Evolutionary conservation across 2,329 filamentous ascomycete genomes (phyloP), one percentile per base, ranked within the genome.

Genomic region (Paraphoma chrysanthemicola): DNA sequence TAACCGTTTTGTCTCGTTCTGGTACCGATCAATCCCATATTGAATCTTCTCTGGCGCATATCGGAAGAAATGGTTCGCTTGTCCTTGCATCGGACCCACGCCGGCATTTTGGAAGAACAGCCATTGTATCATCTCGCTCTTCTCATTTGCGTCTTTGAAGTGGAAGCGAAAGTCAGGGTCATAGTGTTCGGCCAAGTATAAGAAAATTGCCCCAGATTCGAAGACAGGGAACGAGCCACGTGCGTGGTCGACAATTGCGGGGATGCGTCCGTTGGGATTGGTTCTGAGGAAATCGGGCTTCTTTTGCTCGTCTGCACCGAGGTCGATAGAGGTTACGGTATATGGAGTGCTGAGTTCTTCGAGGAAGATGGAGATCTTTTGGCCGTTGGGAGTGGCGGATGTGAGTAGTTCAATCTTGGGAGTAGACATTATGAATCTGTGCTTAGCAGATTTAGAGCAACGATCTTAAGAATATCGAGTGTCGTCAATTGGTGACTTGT

Each of bases 181-280:
- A 73, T 95, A 96, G 59, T 86, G 85, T 54, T 92, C 90, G 18
- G 88, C 86, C 5, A 96, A 83, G 74, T 96, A 96, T 73, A 92
- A 86, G 75, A 95, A 79, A 69, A 96, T 94, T 57, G 88, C 86
- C 54, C 90, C 92, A 60, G 87, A 90, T 78, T 96, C 92, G 69
- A 94, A 96, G 17, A 96, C 75, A 53, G 83, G 82, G 70, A 95
- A 90, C 33, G 81, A 80, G 73, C 88, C 81, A 64, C 90, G 90
- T 2, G 82, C 90, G 44, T 68, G 63, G 78, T 96, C 92, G 7
- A 90, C 92, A 48, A 96, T 73, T 58, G 92, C 92, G 4, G 92
- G 92, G 66, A 96, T 95, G 66, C 92, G 89, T 62, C 92, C 92
- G 74, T 96, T 96, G 59, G 92, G 92, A 78, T 96, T 96, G 79